Base-by-base conservation (phyloP, 2,329 filamentous ascomycete species). In the Xylaria hypoxylon region DNA sequence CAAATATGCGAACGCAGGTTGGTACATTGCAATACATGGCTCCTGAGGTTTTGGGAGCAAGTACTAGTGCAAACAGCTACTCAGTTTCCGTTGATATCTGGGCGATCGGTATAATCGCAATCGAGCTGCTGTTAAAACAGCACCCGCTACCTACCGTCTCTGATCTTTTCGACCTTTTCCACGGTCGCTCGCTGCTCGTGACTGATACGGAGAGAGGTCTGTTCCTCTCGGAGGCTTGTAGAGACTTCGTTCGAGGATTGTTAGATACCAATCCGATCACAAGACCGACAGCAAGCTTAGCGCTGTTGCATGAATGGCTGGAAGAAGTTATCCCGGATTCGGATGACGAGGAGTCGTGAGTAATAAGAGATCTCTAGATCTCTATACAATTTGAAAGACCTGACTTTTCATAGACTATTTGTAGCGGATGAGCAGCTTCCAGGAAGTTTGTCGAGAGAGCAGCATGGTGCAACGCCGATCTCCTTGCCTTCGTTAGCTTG, bases 51-150 rank as follows among this genome's bases (percentile, higher is more conserved):
- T 40, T 55, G 2, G 42, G 22, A 2, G 28, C 42, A 11, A 45
- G 52, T 24, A 38, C 2, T 38, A 38, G 35, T 15, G 35, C 35
- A 38, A 33, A 31, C 17, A 53, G 15, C 8, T 62, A 55, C 17
- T 62, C 59, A 3, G 59, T 62, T 44, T 62, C 59, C 31, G 50
- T 62, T 22, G 59, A 62, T 31, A 62, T 62, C 3, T 62, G 50
- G 59, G 59, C 59, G 2, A 48, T 62, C 50, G 50, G 59, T 15
- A 56, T 55, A 35, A 48, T 62, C 11, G 42, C 59, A 19, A 47
- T 48, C 13, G 50, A 55, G 50, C 19, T 55, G 28, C n/a, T 62
- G 24, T 19, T 62, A 7, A 62, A 55, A 22, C 40, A 55, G 22
- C 59, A 55, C 22, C 59, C 50, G 13, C 24, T 62, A 2, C 50